Evolutionary conservation across 2,329 filamentous ascomycete genomes (phyloP), one percentile per base, ranked within the genome.

Genomic region (Blastomyces emzantsi): DNA sequence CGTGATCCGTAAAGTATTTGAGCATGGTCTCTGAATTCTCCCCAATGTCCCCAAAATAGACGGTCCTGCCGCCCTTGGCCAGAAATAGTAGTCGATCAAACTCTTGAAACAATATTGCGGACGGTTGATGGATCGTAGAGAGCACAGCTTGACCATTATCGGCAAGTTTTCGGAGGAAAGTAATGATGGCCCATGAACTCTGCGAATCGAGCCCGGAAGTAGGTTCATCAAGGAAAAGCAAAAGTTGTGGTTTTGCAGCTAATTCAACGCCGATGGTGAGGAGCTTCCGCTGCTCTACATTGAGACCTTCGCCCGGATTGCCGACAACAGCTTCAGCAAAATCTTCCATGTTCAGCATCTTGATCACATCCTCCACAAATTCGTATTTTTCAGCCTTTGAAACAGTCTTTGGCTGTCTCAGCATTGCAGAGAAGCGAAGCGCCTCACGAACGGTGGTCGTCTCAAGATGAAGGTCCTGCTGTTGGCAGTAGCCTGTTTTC

Each of bases 91-190:
- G 73, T 0, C 80, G 78, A 66, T 88, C 85, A 59, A 87, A 96
- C 64, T 90, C 86, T 74, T 96, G 89, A 79, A 97, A 96, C 57
- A 96, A 81, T 80, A 95, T 90, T 49, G 91, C 90, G 15, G 90
- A 93, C 17, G 92, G 92, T 74, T 97, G 92, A 74, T 97, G 92
- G 65, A 97, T 96, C 0, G 92, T 96, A 77, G 90, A 95, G 17
- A 97, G 84, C 71, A 97, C 88, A 30, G 92, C 91, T 74, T 94
- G 90, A 11, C 92, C 92, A 64, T 85, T 87, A 74, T 93, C 89
- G 69, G 91, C 90, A 45, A 97, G 81, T 77, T 93, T 95, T 75
- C 93, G 87, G 49, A 97, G 82, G 28, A 96, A 83, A 69, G 88
- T 86, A 60, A 90, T 83, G 71, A 96, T 96, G 66, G 90, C 88